phyloP scores from a whole-genome alignment of 2,329 filamentous ascomycete genomes.

The Paraconiothyrium brasiliense region DNA sequence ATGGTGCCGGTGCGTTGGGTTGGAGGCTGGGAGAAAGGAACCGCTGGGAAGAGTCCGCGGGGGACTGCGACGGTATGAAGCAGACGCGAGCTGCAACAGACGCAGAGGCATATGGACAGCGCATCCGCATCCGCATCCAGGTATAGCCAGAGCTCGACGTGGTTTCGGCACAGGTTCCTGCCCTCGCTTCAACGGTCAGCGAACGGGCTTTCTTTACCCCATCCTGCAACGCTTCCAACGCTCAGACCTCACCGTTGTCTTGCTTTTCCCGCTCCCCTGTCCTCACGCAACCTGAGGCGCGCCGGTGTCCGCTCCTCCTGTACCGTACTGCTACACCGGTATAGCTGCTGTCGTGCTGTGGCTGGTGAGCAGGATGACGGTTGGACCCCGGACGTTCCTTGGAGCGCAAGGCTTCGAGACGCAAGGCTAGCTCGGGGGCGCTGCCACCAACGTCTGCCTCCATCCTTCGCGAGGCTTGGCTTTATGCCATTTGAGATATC shows the following conservation, averaged over 20 bases:
- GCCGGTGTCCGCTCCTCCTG: slow-evolving; percentile 4
- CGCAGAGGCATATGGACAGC: neutral
- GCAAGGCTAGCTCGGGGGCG: slow-evolving; percentile 10
- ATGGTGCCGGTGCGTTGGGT: slow-evolving; percentile 6
- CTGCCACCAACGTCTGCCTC: slow-evolving; percentile 7
- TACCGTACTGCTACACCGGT: slow-evolving; percentile 8
- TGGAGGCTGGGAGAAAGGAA: neutral
- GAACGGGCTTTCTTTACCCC: neutral
- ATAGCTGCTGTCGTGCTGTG: neutral
- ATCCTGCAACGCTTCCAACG: neutral
- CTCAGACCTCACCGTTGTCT: neutral
- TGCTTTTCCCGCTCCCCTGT: slow-evolving; percentile 5
- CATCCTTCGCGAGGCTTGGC: neutral
- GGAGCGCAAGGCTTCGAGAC: slow-evolving; percentile 8
- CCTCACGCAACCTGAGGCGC: neutral
- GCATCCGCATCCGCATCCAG: neutral
- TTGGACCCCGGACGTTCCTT: neutral
- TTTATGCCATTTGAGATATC: neutral
- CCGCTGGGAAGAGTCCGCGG: neutral
- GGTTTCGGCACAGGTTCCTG: too few species aligned
- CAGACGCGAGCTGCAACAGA: too few species aligned
- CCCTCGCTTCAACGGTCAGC: slow-evolving; percentile 2
- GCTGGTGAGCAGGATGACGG: slow-evolving; percentile 5
- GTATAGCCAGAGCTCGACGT: neutral
- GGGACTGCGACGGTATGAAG: too few species aligned